phyloP scores from a whole-genome alignment of 108 stramenopile genomes.

The Cyclotella sp. region DNA sequence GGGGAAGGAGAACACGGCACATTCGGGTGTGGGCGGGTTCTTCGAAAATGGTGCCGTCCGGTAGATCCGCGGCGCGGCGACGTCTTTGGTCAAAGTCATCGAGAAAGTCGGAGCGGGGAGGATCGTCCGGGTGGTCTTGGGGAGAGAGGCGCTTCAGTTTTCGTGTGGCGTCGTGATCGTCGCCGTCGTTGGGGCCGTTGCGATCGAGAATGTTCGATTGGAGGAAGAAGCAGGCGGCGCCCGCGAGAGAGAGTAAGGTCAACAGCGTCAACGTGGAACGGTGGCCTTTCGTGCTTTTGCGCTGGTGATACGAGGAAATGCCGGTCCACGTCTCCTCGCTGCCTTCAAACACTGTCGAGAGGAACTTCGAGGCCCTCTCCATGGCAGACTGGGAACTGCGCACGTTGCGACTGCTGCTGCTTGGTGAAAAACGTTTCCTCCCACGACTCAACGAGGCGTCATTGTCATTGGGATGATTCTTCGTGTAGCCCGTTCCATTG shows the following conservation, averaged over 20 bases:
- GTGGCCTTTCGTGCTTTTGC: neutral
- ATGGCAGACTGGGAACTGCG: neutral
- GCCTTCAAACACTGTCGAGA: conserved; percentile 1
- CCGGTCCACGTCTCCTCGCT: neutral
- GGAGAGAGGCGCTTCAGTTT: conserved; percentile 3
- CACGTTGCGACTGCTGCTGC: neutral
- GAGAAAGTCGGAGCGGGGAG: neutral
- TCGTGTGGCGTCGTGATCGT: neutral
- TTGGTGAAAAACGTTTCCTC: neutral
- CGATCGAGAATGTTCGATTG: conserved; percentile 1
- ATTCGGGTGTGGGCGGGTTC: conserved; percentile 45
- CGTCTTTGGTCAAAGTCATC: conserved; percentile 40
- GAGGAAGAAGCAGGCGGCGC: conserved; percentile 1
- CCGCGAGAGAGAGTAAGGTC: neutral
- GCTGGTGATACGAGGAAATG: neutral
- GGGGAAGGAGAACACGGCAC: conserved; percentile 33
- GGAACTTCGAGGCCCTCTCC: neutral
- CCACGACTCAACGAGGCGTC: neutral
- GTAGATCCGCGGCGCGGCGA: conserved; percentile 37
- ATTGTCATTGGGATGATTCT: neutral
- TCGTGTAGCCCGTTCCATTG: neutral
- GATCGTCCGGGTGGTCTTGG: neutral
- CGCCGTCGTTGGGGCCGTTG: neutral
- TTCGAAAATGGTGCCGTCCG: conserved; percentile 28
- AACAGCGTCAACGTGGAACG: neutral